phyloP scores from a whole-genome alignment of 1,139 yeast genomes.

The Taphrina betulina region DNA sequence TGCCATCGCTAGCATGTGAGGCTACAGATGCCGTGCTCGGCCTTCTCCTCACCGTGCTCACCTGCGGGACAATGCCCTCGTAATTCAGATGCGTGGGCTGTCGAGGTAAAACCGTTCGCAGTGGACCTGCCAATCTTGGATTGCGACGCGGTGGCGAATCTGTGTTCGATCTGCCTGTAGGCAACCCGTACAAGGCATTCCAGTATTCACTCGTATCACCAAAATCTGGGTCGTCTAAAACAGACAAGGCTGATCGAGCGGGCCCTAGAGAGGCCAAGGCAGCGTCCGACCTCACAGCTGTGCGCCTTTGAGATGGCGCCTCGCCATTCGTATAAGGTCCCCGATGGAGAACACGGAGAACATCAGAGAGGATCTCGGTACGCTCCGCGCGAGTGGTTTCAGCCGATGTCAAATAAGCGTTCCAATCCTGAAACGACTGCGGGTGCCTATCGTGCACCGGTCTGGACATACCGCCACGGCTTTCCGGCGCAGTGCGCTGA shows the following conservation, averaged over 20 bases:
- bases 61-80: background rate
- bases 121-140: background rate
- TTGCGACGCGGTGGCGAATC: background rate
- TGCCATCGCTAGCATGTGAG: slow-evolving; percentile 10
- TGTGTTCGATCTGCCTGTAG: background rate
- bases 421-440: slow-evolving; percentile 13
- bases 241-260: background rate
- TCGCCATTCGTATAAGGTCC: background rate
- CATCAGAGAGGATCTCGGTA: slow-evolving; percentile 16
- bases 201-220: slow-evolving; percentile 27
- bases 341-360: slow-evolving; percentile 12
- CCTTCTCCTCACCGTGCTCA: slow-evolving; percentile 1
- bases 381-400: slow-evolving; percentile 3
- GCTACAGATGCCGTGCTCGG: slow-evolving; percentile 4
- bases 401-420: slow-evolving; percentile 1
- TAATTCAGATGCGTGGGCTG: slow-evolving; percentile 17
- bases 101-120: background rate
- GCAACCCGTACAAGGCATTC: background rate
- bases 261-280: background rate
- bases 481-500: background rate
- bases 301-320: background rate
- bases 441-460: slow-evolving; percentile 1
- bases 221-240: slow-evolving; percentile 27
- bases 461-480: background rate
- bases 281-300: background rate